Evolutionary conservation across 192 early-diverging fungal species (phyloP).

Genomic region (Podila epicladia): DNA sequence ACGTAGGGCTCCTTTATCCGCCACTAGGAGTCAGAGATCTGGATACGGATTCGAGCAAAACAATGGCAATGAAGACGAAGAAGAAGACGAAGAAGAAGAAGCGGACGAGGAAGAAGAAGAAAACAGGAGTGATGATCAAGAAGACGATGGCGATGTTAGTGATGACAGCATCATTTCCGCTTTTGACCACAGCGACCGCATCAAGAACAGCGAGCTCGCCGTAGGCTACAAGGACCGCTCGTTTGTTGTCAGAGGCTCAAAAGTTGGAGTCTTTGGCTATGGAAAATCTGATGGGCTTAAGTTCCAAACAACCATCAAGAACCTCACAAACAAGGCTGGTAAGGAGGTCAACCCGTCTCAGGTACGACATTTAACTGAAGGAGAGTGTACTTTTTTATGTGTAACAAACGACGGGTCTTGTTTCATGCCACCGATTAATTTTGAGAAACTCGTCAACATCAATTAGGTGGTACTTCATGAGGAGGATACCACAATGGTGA

Average conservation of each 20-base stretch:
- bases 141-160: constrained; percentile 55
- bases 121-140: constrained; percentile 15
- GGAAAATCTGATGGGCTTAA: constrained; percentile 75
- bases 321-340: constrained; percentile 69
- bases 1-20: too few relatives aligned
- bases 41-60: too few relatives aligned
- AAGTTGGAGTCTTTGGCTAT: constrained; percentile 92
- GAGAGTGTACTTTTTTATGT: too few relatives aligned
- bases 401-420: too few relatives aligned
- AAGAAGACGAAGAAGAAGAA: constrained; percentile 37
- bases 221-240: constrained; percentile 92
- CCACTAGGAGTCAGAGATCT: too few relatives aligned
- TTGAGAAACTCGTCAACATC: too few relatives aligned
- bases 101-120: constrained; percentile 14
- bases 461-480: constrained; percentile 60
- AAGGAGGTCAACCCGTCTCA: constrained; percentile 73
- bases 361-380: constrained; percentile 56
- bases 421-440: too few relatives aligned
- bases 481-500: constrained; percentile 81
- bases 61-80: constrained; percentile 9
- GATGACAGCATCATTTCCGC: constrained; percentile 40
- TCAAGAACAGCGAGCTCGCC: constrained; percentile 80
- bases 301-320: constrained; percentile 84
- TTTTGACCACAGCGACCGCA: constrained; percentile 16
- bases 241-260: constrained; percentile 89